Base-by-base conservation (phyloP, 805 yeast genomes). In the Ogataea wickerhamii region DNA sequence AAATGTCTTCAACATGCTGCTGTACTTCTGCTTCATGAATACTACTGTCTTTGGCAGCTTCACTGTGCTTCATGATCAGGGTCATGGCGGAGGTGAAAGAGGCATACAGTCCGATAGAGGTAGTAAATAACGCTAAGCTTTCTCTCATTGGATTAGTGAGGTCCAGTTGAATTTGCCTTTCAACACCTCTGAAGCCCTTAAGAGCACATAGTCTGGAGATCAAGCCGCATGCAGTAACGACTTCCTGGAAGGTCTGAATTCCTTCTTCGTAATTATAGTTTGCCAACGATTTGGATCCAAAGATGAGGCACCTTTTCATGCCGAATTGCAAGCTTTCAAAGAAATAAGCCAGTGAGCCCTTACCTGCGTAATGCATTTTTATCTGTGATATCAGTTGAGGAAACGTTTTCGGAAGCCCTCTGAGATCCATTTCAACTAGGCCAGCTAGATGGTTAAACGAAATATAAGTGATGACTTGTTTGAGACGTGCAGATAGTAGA, bases 181-280 rank as follows among this genome's bases (percentile, higher is more conserved):
- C 47, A 1, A 30, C 28, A 27, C 46, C 44, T 14, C 31, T 40
- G 31, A 40, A 45, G 6, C 47, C 43, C 17, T 36, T 42, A 32
- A 42, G 28, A 18, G 41, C 37, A 14, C 45, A 42, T 10, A 45
- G 28, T 23, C 43, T 45, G 5, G 41, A 17, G 12, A 45, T 21
- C 12, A 38, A 16, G 11, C 41, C 44, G 19, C 45, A 37, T 4
- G 39, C 48, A 3, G 33, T 30, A 13, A 39, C 31, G 6, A 44
- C 24, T 5, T 18, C 14, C n/a, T 27, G 24, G 11, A 48, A 40
- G 4, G 13, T 16, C 1, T 19, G 12, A n/a, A 20, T 28, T 2
- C 48, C 28, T 3, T 32, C 28, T 8, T 37, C 41, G 25, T 35
- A 43, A 11, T 41, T 25, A 12, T 33, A 19, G 5, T 41, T 40